Percentiles rank a stretch among this genome's conserved stretches.
Evolutionary conservation across 768 basidiomycete species (phyloP).

Genomic region (Tephrocybe sp.): DNA sequence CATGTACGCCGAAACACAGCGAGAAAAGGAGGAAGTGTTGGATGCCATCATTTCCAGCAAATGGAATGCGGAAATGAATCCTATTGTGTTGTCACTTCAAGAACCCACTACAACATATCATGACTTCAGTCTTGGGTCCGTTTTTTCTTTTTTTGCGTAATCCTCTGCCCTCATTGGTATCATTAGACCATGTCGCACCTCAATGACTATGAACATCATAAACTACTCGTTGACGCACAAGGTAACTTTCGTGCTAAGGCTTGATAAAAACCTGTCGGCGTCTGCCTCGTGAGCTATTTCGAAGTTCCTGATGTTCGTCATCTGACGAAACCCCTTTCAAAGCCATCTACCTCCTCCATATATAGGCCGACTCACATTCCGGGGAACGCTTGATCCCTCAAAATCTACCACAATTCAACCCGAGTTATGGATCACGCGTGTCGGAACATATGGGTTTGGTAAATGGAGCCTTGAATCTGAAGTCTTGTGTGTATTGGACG

Average conservation of each 20-base stretch:
- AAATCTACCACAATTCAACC: constrained; percentile 43
- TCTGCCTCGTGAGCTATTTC: constrained; percentile 11
- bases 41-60: constrained; percentile 66
- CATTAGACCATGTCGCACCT: constrained; percentile 53
- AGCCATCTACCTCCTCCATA: constrained; percentile 54
- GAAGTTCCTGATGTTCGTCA: background rate
- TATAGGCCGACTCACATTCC: constrained; percentile 65
- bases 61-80: constrained; percentile 82
- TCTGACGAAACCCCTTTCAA: constrained; percentile 27
- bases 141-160: constrained; percentile 14
- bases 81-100: constrained; percentile 54
- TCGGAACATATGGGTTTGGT: constrained; percentile 64
- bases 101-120: constrained; percentile 47
- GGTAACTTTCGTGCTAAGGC: constrained; percentile 55
- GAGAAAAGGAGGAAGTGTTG: constrained; percentile 68
- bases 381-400: constrained; percentile 55
- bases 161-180: background rate
- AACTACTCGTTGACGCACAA: constrained; percentile 73
- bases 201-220: constrained; percentile 56
- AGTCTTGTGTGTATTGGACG: constrained; percentile 39
- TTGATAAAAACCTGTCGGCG: constrained; percentile 28
- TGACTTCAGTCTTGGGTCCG: constrained; percentile 74
- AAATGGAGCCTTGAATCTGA: constrained; percentile 72
- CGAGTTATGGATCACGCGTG: constrained; percentile 58
- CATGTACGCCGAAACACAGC: constrained; percentile 90